Evolutionary conservation across 805 yeast genomes (phyloP).

Genomic region (Nadsonia fulvescens): DNA sequence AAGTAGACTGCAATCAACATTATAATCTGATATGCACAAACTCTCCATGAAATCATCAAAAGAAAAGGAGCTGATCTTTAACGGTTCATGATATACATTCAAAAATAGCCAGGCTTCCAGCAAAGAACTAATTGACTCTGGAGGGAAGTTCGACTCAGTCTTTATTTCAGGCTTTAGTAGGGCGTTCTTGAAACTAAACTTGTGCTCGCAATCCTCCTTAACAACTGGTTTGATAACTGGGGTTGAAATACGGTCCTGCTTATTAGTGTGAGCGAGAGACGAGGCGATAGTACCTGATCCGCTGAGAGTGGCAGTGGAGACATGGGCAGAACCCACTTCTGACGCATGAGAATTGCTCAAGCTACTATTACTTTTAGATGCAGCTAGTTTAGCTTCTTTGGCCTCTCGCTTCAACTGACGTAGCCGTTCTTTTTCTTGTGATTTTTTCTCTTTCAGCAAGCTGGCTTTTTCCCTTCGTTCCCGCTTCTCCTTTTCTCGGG

Average conservation of each 20-base stretch:
- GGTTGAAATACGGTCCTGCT: too few relatives aligned
- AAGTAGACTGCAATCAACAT: slow-evolving; percentile 32
- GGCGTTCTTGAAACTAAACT: neutral
- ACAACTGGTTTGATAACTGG: slow-evolving; percentile 5
- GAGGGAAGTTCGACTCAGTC: slow-evolving; percentile 2
- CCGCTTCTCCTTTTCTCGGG: slow-evolving; percentile 5
- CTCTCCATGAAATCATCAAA: slow-evolving; percentile 61
- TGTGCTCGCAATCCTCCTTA: slow-evolving; percentile 6
- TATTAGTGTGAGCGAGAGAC: too few relatives aligned
- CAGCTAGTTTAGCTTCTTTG: too few relatives aligned
- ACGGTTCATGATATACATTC: slow-evolving; percentile 47
- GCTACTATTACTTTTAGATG: too few relatives aligned
- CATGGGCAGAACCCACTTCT: too few relatives aligned
- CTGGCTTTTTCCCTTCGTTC: slow-evolving; percentile 3
- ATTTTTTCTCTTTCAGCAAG: too few relatives aligned
- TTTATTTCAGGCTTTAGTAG: slow-evolving; percentile 6
- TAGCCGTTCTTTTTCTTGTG: too few relatives aligned
- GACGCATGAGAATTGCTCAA: too few relatives aligned
- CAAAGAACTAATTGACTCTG: slow-evolving; percentile 12
- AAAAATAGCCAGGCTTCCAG: slow-evolving; percentile 61
- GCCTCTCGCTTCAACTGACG: too few relatives aligned
- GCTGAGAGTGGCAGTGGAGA: too few relatives aligned
- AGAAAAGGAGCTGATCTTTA: slow-evolving; percentile 53
- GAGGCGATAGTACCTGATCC: too few relatives aligned
- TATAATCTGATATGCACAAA: slow-evolving; percentile 28